Percentiles rank a stretch among this genome's conserved stretches.
phyloP scores from a whole-genome alignment of 257 asterid genomes.

The Fraxinus americana region DNA sequence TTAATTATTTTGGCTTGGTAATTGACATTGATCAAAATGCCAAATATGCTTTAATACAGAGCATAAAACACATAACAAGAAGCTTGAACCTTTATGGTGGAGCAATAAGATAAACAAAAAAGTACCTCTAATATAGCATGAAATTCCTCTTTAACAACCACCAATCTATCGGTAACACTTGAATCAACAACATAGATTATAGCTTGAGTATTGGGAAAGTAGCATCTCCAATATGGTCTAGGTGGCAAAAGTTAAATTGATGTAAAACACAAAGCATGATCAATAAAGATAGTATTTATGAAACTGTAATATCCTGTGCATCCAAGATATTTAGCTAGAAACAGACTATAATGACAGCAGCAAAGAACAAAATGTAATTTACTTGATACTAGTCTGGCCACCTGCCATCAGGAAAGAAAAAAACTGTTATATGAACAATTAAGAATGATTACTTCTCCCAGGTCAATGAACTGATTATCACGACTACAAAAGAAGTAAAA shows the following conservation, averaged over 20 bases:
- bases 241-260: neutral
- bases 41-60: neutral
- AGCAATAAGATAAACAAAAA: conserved; percentile 12
- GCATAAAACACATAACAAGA: conserved; percentile 3
- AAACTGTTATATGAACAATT: conserved; percentile 22
- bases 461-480: no score
- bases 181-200: conserved; percentile 96
- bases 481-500: neutral
- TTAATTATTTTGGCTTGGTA: neutral
- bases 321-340: neutral
- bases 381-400: conserved; percentile 99
- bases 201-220: conserved; percentile 97
- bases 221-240: conserved; percentile 98
- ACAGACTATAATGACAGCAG: conserved; percentile 10
- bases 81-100: neutral
- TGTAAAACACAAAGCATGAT: neutral
- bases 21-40: neutral
- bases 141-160: conserved; percentile 90
- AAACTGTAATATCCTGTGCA: neutral
- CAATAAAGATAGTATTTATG: neutral
- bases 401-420: conserved; percentile 56
- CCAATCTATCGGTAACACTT: conserved; percentile 92
- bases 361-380: conserved; percentile 22
- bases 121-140: conserved; percentile 88
- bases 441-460: conserved; percentile 9